Conservation (phyloP, 129 eudicot genomes). For the Glebionis coronaria region DNA sequence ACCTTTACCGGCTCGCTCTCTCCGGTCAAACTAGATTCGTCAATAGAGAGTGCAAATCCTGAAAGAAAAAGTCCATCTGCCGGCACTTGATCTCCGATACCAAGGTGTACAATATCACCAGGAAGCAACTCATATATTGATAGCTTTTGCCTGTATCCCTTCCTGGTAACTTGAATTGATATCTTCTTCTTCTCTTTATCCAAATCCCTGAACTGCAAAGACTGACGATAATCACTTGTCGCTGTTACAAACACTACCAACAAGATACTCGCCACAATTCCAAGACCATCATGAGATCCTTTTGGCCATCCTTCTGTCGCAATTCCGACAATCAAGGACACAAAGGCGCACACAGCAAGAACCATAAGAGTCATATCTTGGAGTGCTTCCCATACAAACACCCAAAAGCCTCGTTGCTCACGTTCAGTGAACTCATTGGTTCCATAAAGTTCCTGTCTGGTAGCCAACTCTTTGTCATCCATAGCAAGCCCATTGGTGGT, state of each 20-base stretch:
- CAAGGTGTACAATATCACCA: slow-evolving; percentile 90
- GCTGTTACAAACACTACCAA: slow-evolving; percentile 94
- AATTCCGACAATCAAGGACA: slow-evolving; percentile 83
- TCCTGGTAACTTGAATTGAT: slow-evolving; percentile 72
- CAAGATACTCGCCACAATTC: slow-evolving; percentile 86
- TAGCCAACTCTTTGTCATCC: slow-evolving; percentile 32
- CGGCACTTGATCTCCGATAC: slow-evolving; percentile 92
- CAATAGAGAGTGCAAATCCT: slow-evolving; percentile 75
- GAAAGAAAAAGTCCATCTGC: slow-evolving; percentile 95
- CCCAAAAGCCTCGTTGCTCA: slow-evolving; percentile 59
- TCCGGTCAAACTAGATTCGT: slow-evolving; percentile 92
- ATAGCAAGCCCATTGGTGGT: slow-evolving; percentile 53
- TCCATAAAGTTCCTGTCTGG: slow-evolving; percentile 60
- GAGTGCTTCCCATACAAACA: slow-evolving; percentile 89
- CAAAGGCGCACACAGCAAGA: slow-evolving; percentile 79
- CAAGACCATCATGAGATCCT: slow-evolving; percentile 93
- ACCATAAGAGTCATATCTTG: slow-evolving; percentile 98
- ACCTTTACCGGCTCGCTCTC: slow-evolving; percentile 85
- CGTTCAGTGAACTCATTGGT: slow-evolving; percentile 68
- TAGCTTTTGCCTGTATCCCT: slow-evolving; percentile 71
- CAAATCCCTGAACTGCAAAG: slow-evolving; percentile 77
- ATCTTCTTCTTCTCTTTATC: slow-evolving; percentile 95
- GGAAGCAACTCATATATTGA: slow-evolving; percentile 80
- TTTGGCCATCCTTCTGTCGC: slow-evolving; percentile 95
- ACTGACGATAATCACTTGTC: slow-evolving; percentile 88